These are phyloP conservation scores for Morella rubra DNA, from an alignment of 306 rosid genomes.

Conservation along the genomic window DNA sequence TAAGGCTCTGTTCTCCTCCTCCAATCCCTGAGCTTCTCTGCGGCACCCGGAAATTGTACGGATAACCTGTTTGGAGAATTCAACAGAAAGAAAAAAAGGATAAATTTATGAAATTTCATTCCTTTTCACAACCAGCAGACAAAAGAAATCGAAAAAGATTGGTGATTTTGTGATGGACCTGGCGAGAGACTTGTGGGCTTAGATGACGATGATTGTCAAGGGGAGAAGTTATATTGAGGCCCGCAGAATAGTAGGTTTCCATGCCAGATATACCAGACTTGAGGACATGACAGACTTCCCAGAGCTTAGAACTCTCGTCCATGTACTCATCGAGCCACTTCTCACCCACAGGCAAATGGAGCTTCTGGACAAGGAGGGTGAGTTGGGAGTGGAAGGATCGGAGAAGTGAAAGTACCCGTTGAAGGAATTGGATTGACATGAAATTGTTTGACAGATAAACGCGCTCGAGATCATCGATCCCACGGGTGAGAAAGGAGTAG, in stretches of 20 bases:
- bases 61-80: conserved; percentile 54
- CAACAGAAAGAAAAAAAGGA: not conserved
- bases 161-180: conserved; percentile 47
- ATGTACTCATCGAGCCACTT: conserved; percentile 99
- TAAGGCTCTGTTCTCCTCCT: conserved; percentile 78
- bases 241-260: conserved; percentile 77
- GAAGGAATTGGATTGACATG: conserved; percentile 99
- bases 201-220: conserved; percentile 76
- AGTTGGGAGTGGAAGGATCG: conserved; percentile 94
- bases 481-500: conserved; percentile 84
- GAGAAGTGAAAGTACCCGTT: conserved; percentile 77
- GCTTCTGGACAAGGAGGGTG: conserved; percentile 87
- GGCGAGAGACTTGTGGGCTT: conserved; percentile 78
- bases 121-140: not conserved
- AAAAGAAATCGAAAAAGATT: conserved; percentile 14
- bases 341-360: conserved; percentile 91
- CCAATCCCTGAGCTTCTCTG: conserved; percentile 83
- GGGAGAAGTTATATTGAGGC: conserved; percentile 61
- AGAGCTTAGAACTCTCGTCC: conserved; percentile 98
- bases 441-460: conserved; percentile 73
- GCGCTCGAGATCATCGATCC: conserved; percentile 94
- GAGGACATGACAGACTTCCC: conserved; percentile 96
- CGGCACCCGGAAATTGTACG: conserved; percentile 79
- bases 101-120: not conserved
- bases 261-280: conserved; percentile 88